These are phyloP conservation scores for Serendipita sp. DNA, from an alignment of 768 basidiomycete species.

Conservation along the genomic window DNA sequence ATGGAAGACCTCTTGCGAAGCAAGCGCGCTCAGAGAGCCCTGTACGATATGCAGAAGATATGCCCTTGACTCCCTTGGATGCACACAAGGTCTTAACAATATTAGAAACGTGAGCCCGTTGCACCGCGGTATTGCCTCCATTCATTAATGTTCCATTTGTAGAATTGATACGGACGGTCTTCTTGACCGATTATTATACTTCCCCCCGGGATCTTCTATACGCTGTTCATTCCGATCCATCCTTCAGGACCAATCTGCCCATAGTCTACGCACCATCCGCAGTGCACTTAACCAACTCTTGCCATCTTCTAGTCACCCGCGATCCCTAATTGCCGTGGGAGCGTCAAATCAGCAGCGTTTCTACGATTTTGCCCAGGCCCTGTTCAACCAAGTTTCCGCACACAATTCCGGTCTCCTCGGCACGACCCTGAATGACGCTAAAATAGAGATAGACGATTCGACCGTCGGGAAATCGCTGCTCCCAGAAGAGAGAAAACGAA, in stretches of 20 bases:
- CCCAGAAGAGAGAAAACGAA: conserved; percentile 21
- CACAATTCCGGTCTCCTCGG: conserved; percentile 24
- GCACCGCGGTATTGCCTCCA: conserved; percentile 6
- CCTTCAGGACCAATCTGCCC: conserved; percentile 34
- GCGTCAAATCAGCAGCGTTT: conserved; percentile 57
- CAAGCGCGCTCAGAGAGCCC: conserved; percentile 26
- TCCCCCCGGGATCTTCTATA: conserved; percentile 26
- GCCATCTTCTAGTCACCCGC: conserved; percentile 50
- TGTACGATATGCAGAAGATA: conserved; percentile 28
- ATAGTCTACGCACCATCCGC: conserved; percentile 38
- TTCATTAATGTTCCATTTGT: conserved; percentile 3
- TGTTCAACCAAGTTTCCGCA: conserved; percentile 54
- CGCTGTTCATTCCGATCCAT: conserved; percentile 39
- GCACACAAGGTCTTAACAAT: conserved; percentile 43
- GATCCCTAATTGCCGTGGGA: conserved; percentile 43
- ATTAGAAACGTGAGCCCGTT: conserved; percentile 31
- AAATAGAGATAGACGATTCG: conserved; percentile 18
- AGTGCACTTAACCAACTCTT: conserved; percentile 52
- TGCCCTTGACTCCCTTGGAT: conserved; percentile 27
- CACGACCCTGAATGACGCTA: conserved; percentile 15
- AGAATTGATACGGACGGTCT: conserved; percentile 60
- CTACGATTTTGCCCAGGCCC: conserved; percentile 52
- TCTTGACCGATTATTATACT: conserved; percentile 57
- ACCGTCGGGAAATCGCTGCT: not conserved
- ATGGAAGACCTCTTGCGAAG: conserved; percentile 36